Percentiles rank a stretch among this genome's conserved stretches.
Conservation (phyloP, 495 filamentous ascomycete species). For the Xylaria venustula region DNA sequence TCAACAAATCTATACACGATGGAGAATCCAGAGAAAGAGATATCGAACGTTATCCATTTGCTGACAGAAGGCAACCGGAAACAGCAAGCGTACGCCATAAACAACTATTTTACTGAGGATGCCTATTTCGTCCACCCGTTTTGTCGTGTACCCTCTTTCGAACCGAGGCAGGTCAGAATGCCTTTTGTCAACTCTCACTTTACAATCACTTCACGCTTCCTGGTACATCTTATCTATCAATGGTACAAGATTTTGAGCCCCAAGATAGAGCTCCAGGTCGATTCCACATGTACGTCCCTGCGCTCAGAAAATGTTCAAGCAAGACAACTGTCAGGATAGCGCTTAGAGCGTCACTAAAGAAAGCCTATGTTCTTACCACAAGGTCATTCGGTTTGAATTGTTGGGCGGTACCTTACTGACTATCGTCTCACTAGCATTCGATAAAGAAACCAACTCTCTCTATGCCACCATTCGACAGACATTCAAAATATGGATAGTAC, state of each 20-base stretch:
- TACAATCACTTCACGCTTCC: constrained; percentile 53
- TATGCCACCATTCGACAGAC: constrained; percentile 70
- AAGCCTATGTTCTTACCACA: neutral
- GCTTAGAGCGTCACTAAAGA: too few relatives aligned
- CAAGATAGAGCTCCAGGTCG: constrained; percentile 63
- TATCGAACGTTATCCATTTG: constrained; percentile 60
- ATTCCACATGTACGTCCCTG: constrained; percentile 61
- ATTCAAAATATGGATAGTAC: constrained; percentile 75
- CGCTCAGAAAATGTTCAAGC: neutral
- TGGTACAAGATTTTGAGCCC: constrained; percentile 88
- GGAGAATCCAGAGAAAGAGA: constrained; percentile 30
- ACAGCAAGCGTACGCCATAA: constrained; percentile 60
- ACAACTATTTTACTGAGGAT: constrained; percentile 66
- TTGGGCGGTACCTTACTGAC: too few relatives aligned
- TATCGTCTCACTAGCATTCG: constrained; percentile 55
- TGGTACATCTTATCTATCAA: constrained; percentile 69
- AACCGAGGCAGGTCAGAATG: constrained; percentile 17
- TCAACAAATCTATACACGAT: constrained; percentile 3
- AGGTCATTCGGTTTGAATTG: too few relatives aligned
- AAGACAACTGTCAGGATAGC: too few relatives aligned
- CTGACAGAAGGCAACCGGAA: constrained; percentile 65
- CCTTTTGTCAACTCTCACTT: neutral
- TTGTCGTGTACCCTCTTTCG: constrained; percentile 66
- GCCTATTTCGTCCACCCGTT: constrained; percentile 79
- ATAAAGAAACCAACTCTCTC: constrained; percentile 59